These are phyloP conservation scores for Bacidia rubella DNA, from an alignment of 495 filamentous ascomycete species.

Conservation along the genomic window DNA sequence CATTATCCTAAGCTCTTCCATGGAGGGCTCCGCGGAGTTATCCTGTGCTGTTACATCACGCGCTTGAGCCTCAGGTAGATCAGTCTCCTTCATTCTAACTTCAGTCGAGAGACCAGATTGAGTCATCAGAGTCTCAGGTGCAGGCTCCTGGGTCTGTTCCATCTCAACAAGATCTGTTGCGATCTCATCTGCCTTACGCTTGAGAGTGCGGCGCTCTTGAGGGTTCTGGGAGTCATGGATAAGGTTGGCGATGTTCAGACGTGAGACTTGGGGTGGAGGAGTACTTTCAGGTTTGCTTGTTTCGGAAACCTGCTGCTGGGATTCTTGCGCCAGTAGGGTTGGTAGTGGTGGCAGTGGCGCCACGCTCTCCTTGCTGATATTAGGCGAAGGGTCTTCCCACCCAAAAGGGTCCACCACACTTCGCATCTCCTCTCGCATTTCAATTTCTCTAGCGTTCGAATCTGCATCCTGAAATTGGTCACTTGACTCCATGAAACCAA, in stretches of 20 bases:
- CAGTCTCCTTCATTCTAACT: not conserved
- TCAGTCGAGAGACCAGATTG: not conserved
- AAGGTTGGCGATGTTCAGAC: constrained; percentile 14
- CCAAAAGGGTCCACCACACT: too few relatives aligned
- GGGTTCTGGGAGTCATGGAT: constrained; percentile 10
- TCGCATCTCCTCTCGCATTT: too few relatives aligned
- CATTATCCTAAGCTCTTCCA: not conserved
- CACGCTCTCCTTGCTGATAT: too few relatives aligned
- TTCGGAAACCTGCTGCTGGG: not conserved
- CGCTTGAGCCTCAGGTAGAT: constrained; percentile 5
- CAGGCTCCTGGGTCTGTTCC: too few relatives aligned
- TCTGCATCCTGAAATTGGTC: too few relatives aligned
- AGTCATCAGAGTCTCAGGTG: not conserved
- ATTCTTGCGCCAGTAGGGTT: not conserved
- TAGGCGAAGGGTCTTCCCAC: too few relatives aligned
- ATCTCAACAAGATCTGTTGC: constrained; percentile 2
- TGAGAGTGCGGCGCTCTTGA: constrained; percentile 9
- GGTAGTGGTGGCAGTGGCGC: not conserved
- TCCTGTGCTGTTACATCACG: not conserved
- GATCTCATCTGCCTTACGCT: constrained; percentile 28
- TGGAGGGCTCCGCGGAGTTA: not conserved
- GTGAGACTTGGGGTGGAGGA: not conserved
- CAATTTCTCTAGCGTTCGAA: too few relatives aligned
- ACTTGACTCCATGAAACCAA: too few relatives aligned
- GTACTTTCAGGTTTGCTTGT: too few relatives aligned